These are phyloP conservation scores for Mycena sanguinolenta DNA, from an alignment of 768 basidiomycete genomes.

Conservation along the genomic window DNA sequence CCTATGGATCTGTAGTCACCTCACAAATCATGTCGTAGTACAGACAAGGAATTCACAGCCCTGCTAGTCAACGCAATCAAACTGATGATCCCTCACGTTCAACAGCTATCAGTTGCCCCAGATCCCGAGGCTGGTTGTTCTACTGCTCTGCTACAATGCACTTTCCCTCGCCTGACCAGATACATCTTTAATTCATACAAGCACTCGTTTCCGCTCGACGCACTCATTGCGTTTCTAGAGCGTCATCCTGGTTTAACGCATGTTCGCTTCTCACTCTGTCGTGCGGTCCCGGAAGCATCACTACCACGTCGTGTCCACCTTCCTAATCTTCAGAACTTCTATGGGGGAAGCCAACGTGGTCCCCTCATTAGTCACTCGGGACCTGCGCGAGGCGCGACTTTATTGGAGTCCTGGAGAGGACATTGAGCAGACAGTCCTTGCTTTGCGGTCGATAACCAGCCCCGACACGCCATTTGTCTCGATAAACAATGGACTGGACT, in stretches of 20 bases:
- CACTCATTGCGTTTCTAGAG: background rate
- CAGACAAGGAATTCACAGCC: conserved; percentile 7
- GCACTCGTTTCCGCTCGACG: too few species aligned
- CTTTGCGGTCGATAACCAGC: conserved; percentile 5
- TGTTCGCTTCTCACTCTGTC: background rate
- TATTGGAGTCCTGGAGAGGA: conserved; percentile 9
- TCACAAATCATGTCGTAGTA: background rate
- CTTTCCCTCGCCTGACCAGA: conserved; percentile 16
- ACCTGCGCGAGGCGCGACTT: conserved; percentile 10
- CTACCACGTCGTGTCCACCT: conserved; percentile 1
- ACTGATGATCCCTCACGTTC: conserved; percentile 16
- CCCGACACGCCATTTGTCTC: conserved; percentile 15
- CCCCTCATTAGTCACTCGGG: conserved; percentile 2
- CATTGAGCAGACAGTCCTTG: conserved; percentile 9
- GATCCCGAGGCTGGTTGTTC: conserved; percentile 2
- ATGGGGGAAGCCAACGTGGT: conserved; percentile 8
- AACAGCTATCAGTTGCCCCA: conserved; percentile 15
- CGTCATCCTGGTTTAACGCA: conserved; percentile 15
- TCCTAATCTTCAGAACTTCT: background rate
- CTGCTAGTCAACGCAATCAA: conserved; percentile 5
- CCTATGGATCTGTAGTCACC: background rate
- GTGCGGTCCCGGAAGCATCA: background rate
- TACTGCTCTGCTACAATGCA: conserved; percentile 7
- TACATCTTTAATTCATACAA: background rate
- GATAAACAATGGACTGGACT: background rate